These are phyloP conservation scores for Chimonanthus salicifolius DNA, from an alignment of 164 flowering plant species.

Conservation along the genomic window DNA sequence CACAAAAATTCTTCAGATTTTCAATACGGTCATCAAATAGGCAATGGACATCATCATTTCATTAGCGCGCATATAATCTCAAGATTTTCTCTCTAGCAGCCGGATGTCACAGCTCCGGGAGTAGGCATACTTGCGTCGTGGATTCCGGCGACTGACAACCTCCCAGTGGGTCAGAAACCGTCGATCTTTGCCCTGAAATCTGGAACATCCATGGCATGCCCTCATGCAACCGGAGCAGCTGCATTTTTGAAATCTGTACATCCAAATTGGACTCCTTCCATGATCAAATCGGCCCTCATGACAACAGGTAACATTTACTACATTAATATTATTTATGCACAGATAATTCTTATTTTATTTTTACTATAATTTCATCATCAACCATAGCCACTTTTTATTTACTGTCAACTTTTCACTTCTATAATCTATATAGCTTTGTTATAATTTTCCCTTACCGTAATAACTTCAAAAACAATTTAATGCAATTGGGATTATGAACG, in stretches of 20 bases:
- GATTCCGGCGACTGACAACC: conserved; percentile 27
- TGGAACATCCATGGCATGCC: conserved; percentile 96
- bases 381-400: too few relatives aligned
- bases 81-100: conserved; percentile 29
- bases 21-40: too few relatives aligned
- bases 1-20: too few relatives aligned
- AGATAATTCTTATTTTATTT: too few relatives aligned
- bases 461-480: too few relatives aligned
- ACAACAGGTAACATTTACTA: conserved; percentile 53
- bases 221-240: conserved; percentile 76
- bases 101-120: conserved; percentile 75
- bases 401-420: too few relatives aligned
- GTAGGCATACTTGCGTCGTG: conserved; percentile 63
- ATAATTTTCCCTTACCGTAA: too few relatives aligned
- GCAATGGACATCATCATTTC: too few relatives aligned
- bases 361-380: too few relatives aligned
- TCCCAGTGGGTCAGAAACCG: conserved; percentile 32
- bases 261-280: conserved; percentile 54
- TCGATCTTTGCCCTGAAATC: conserved; percentile 42
- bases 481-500: too few relatives aligned
- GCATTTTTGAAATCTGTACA: conserved; percentile 59
- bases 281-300: conserved; percentile 82
- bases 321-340: neutral
- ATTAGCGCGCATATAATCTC: too few relatives aligned
- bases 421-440: too few relatives aligned